Evolutionary conservation across 345 rosid genomes (phyloP).

Genomic region (Trapa bicornis): DNA sequence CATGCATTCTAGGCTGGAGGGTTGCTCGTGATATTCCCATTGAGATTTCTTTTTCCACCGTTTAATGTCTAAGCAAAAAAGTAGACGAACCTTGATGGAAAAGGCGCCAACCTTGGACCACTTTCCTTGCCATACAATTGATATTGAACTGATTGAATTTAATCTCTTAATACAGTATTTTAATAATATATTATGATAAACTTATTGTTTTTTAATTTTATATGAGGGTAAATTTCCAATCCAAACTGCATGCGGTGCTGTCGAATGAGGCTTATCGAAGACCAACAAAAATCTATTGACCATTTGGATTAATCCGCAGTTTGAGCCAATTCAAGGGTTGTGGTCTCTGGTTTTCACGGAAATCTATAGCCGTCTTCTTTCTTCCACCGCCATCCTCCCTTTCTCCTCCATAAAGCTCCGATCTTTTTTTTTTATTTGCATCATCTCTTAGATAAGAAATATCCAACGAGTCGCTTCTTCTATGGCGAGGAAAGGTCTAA

Average conservation of each 20-base stretch:
- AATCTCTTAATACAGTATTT: too few relatives aligned
- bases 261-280: neutral
- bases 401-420: neutral
- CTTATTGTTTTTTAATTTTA: too few relatives aligned
- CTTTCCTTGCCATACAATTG: too few relatives aligned
- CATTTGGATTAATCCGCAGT: neutral
- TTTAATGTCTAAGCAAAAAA: too few relatives aligned
- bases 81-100: too few relatives aligned
- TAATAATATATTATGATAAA: neutral
- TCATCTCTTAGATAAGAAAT: neutral
- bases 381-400: neutral
- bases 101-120: too few relatives aligned
- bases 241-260: neutral
- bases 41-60: too few relatives aligned
- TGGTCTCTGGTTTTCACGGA: neutral
- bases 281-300: neutral
- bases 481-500: slow-evolving; percentile 32
- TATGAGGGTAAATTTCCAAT: too few relatives aligned
- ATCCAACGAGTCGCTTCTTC: neutral
- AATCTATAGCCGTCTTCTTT: neutral
- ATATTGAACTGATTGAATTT: too few relatives aligned
- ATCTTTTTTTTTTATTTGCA: neutral
- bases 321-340: neutral
- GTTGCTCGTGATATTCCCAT: too few relatives aligned
- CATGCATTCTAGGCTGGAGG: too few relatives aligned